Base-by-base conservation (phyloP, 768 basidiomycete species). In the Dentipellis fragilis region DNA sequence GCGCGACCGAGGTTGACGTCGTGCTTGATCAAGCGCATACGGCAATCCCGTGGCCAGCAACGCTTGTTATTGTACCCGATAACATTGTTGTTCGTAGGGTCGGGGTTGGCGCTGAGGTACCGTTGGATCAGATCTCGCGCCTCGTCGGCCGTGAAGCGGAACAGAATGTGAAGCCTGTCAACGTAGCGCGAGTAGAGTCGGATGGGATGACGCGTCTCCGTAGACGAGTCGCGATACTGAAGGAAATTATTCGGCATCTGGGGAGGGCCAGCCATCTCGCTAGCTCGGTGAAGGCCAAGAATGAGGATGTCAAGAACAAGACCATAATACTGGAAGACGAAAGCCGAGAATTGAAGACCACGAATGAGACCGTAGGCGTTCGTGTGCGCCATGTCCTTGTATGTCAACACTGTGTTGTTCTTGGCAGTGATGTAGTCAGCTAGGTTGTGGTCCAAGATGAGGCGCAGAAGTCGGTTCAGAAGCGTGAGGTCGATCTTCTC, bases 41-140 rank as follows among this genome's bases (percentile, higher is more conserved):
- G 87, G 69, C 96, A 99, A 71, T 99, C 96, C 62, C 94, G 81
- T 38, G 96, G 96, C 96, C 96, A 99, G 73, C 96, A 98, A 51
- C 93, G 86, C 71, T 95, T 96, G 77, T 97, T 98, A 75, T 97
- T 97, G 72, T 97, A 99, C 0, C 95, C 96, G 59, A 97, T 95
- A 59, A 98, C 90, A 65, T 98, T 98, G 73, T 97, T 96, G 72
- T 97, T 97, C 10, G 90, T 98, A 3, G 96, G 95, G 71, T 99
- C 96, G 3, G 96, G 96, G 66, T 97, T 94, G 19, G 94, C 95
- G 52, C 88, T 91, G 52, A 99, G 82, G 69, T 98, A 99, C 16
- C 96, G 85, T 69, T 99, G 96, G 60, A 99, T 99, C 55, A 99
- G 83, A 68, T 99, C 96, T 47, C 96, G 80, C 11, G 95, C 86